Evolutionary conservation across 352 stramenopile species (phyloP).

Genomic region (Thraustochytrium striatum): DNA sequence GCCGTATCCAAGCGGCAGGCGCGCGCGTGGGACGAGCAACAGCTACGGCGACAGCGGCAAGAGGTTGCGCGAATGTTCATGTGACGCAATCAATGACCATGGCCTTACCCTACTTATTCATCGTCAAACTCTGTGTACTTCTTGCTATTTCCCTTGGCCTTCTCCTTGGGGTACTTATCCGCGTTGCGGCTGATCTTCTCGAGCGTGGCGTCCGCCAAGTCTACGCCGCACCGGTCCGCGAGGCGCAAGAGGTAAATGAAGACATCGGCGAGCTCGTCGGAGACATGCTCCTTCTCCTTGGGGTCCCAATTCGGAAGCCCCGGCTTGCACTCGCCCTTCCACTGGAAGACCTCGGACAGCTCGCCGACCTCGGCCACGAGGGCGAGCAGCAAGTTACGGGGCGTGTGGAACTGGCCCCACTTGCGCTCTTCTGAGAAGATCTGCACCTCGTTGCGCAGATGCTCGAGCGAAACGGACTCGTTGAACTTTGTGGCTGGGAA

Average conservation of each 20-base stretch:
- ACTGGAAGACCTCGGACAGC: constrained; percentile 91
- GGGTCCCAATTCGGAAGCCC: constrained; percentile 63
- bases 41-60: not conserved
- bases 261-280: constrained; percentile 93
- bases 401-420: constrained; percentile 71
- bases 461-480: constrained; percentile 51
- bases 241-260: constrained; percentile 92
- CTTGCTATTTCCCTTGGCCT: constrained; percentile 48
- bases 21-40: not conserved
- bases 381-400: constrained; percentile 87
- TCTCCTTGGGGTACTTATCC: constrained; percentile 70
- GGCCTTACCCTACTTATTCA: no score
- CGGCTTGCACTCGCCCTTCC: constrained; percentile 70
- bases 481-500: constrained; percentile 32
- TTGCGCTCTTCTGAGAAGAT: constrained; percentile 64
- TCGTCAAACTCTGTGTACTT: constrained; percentile 55
- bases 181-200: constrained; percentile 87
- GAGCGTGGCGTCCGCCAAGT: constrained; percentile 75
- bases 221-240: constrained; percentile 80
- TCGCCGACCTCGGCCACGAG: constrained; percentile 90
- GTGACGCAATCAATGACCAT: no score
- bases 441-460: constrained; percentile 46
- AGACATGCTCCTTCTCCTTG: constrained; percentile 79
- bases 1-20: not conserved
- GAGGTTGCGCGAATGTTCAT: no score